Base-by-base conservation (phyloP, 2,329 filamentous ascomycete species). In the Fusarium sp. region DNA sequence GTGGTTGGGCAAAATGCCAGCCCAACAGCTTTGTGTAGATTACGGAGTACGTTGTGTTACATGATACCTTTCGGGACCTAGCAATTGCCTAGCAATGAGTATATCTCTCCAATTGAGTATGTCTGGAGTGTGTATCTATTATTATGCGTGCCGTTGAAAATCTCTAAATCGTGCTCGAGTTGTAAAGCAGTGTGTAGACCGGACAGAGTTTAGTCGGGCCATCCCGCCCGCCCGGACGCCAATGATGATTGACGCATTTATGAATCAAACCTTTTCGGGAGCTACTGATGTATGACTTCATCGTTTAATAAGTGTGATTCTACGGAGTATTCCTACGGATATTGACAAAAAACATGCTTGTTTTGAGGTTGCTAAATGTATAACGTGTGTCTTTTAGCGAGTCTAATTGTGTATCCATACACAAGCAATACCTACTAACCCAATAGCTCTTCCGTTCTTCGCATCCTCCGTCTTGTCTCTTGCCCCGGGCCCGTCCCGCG, bases 151-250 rank as follows among this genome's bases (percentile, higher is more conserved):
- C 13, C 25, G 37, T 10, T 30, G 8, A 15, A 33, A 35, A 20
- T 30, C 15, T 20, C 33, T 47, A 20, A 9, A 35, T n/a, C 15
- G 15, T 35, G 33, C 33, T 35, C 7, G 35, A 37, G n/a, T n/a
- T n/a, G 17, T n/a, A 37, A 37, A 14, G 17, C 35, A n/a, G 9
- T n/a, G 8, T 17, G n/a, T 19, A 32, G 15, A 20, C 45, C 22
- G 57, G 60, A 60, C 71, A 72, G 64, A 68, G 67, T 62, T 66
- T 62, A 50, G 57, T 56, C 71, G 71, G 71, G 56, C 62, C 67
- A 66, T 73, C 71, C 72, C 71, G 71, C 41, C 48, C 71, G 57
- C 54, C 49, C 69, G 65, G 27, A 13, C 51, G 56, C 66, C 68
- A 73, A 65, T 48, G 50, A 37, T 35, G 50, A 37, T 35, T 35